Conservation (phyloP, 2,329 filamentous ascomycete genomes). For the Diplodia scrobiculata region DNA sequence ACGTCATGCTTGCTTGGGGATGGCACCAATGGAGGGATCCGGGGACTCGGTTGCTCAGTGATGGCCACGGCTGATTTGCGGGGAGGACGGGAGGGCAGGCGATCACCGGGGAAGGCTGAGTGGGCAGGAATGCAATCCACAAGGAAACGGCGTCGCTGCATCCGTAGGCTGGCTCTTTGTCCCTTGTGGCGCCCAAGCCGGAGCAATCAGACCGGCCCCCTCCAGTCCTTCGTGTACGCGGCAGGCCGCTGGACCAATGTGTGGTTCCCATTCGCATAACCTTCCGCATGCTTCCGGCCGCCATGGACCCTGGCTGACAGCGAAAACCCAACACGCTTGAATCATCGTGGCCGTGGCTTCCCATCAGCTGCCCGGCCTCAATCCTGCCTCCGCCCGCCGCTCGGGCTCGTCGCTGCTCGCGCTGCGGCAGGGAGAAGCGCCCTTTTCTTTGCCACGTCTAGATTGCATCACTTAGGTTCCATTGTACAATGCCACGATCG, state of each 20-base stretch:
- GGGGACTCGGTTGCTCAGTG: constrained; percentile 1
- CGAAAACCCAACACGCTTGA: constrained; percentile 15
- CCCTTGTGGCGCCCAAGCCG: not conserved
- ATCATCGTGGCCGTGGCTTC: constrained; percentile 12
- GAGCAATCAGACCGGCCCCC: not conserved
- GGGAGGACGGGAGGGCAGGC: constrained; percentile 4
- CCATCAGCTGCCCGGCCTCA: constrained; percentile 3
- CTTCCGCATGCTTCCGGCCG: constrained; percentile 1
- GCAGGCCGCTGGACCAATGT: not conserved
- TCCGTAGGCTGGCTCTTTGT: constrained; percentile 12
- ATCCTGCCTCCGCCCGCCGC: constrained; percentile 1
- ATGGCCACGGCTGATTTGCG: constrained; percentile 5
- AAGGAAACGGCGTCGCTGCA: constrained; percentile 12
- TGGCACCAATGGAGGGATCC: not conserved
- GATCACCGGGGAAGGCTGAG: constrained; percentile 6
- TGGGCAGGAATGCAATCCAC: not conserved
- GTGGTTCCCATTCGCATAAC: constrained; percentile 9
- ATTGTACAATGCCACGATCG: constrained; percentile 9
- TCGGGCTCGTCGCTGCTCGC: not conserved
- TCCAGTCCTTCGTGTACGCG: not conserved
- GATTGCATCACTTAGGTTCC: constrained; percentile 12
- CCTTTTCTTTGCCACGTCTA: constrained; percentile 9
- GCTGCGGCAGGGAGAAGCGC: not conserved
- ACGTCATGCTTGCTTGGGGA: not conserved
- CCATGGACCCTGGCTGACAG: not conserved